Conservation (phyloP, 2,329 filamentous ascomycete species). For the Sclerotinia glacialis region DNA sequence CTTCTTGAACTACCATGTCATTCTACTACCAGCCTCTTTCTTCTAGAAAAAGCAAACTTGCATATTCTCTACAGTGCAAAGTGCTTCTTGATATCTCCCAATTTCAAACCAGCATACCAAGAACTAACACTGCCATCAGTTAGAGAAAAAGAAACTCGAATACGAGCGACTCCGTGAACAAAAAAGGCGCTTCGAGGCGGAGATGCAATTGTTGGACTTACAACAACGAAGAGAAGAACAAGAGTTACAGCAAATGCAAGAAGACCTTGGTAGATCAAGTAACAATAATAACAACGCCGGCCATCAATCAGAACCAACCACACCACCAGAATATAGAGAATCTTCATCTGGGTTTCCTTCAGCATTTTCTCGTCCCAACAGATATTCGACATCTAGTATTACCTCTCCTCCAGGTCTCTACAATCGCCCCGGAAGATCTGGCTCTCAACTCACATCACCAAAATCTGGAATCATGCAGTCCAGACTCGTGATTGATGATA, state of each 20-base stretch:
- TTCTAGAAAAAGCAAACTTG: conserved; percentile 14
- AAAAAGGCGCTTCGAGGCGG: conserved; percentile 82
- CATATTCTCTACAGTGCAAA: conserved; percentile 16
- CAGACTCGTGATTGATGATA: conserved; percentile 59
- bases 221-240: conserved; percentile 79
- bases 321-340: conserved; percentile 88
- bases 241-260: conserved; percentile 81
- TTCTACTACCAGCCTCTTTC: conserved; percentile 5
- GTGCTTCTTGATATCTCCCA: not conserved
- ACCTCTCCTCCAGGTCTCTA: conserved; percentile 75
- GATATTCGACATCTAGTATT: conserved; percentile 86
- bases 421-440: conserved; percentile 70
- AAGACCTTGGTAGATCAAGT: conserved; percentile 63
- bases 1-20: not conserved
- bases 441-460: conserved; percentile 78
- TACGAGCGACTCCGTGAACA: conserved; percentile 90
- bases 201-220: conserved; percentile 86
- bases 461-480: conserved; percentile 60
- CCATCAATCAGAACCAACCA: conserved; percentile 91
- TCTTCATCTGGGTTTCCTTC: conserved; percentile 67
- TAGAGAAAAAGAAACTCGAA: conserved; percentile 90
- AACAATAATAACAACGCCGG: conserved; percentile 48
- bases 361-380: conserved; percentile 78
- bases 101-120: not conserved
- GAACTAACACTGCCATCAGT: conserved; percentile 54